Conservation (phyloP, 1,139 yeast species). For the Candida dubliniensis region DNA sequence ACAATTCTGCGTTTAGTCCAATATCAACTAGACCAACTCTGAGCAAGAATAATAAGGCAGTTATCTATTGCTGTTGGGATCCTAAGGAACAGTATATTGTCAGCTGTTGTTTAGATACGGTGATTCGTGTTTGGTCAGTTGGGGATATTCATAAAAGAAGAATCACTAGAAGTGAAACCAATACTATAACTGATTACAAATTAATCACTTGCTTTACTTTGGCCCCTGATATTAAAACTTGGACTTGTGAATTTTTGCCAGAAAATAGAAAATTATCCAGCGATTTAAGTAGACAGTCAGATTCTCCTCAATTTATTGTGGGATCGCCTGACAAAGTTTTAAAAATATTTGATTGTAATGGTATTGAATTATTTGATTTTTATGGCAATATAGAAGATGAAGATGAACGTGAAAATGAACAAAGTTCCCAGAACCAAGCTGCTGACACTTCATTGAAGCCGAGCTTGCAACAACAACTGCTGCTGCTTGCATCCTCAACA, state of each 20-base stretch:
- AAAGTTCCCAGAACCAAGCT: slow-evolving; percentile 8
- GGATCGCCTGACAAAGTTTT: slow-evolving; percentile 81
- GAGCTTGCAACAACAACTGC: too few relatives aligned
- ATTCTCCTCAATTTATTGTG: slow-evolving; percentile 57
- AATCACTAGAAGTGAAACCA: slow-evolving; percentile 11
- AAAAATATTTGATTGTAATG: slow-evolving; percentile 55
- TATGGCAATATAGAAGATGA: slow-evolving; percentile 39
- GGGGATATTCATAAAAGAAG: slow-evolving; percentile 26
- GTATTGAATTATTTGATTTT: slow-evolving; percentile 44
- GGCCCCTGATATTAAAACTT: slow-evolving; percentile 44
- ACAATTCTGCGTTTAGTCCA: slow-evolving; percentile 29
- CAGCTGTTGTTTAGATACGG: slow-evolving; percentile 67
- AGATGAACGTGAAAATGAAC: slow-evolving; percentile 28
- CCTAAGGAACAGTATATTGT: slow-evolving; percentile 66
- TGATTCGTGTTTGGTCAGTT: slow-evolving; percentile 69
- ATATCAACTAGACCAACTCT: slow-evolving; percentile 23
- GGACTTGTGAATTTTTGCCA: slow-evolving; percentile 79
- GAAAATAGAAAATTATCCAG: slow-evolving; percentile 12
- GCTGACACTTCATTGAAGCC: too few relatives aligned
- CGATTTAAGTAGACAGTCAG: slow-evolving; percentile 14
- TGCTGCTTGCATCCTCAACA: neutral
- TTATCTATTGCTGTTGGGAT: slow-evolving; percentile 73
- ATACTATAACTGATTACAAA: slow-evolving; percentile 15
- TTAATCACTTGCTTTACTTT: slow-evolving; percentile 39
- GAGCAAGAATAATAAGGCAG: slow-evolving; percentile 45